A percentile compares a stretch with the other conserved stretches of the same genome.
phyloP scores from a whole-genome alignment of 345 rosid genomes.

The Eucalyptus cloeziana region DNA sequence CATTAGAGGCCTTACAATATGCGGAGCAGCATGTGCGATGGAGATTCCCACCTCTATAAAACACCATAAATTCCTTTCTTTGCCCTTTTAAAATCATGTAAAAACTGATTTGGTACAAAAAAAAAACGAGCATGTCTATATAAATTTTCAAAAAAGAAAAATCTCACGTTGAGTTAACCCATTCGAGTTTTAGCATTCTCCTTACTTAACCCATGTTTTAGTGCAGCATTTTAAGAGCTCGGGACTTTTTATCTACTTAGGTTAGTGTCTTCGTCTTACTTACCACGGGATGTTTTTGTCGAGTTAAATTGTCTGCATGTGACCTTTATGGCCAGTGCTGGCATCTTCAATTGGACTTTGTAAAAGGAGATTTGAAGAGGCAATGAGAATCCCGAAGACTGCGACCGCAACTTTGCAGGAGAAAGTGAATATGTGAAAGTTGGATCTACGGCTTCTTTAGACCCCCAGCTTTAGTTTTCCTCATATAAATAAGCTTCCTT shows the following conservation, averaged over 20 bases:
- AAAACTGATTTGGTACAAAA: background rate
- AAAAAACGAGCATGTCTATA: too few relatives aligned
- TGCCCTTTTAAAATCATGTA: background rate
- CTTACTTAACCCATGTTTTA: background rate
- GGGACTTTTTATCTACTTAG: background rate
- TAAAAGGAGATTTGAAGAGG: background rate
- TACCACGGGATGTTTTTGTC: background rate
- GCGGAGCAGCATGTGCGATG: background rate
- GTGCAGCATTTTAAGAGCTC: background rate
- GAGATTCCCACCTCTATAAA: background rate
- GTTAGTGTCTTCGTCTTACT: background rate
- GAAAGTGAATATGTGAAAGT: background rate
- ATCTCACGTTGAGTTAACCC: background rate
- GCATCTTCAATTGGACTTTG: background rate
- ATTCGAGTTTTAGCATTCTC: background rate
- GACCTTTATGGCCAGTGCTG: background rate
- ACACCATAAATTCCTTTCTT: background rate
- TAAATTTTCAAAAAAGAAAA: background rate
- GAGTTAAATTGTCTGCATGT: background rate
- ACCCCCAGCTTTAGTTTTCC: background rate
- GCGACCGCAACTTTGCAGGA: background rate
- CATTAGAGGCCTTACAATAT: background rate
- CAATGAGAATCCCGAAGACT: background rate
- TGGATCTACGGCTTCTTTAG: background rate
- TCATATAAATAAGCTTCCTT: background rate